Conservation (phyloP, 2,329 filamentous ascomycete species). For the Trichoderma aggressivum region DNA sequence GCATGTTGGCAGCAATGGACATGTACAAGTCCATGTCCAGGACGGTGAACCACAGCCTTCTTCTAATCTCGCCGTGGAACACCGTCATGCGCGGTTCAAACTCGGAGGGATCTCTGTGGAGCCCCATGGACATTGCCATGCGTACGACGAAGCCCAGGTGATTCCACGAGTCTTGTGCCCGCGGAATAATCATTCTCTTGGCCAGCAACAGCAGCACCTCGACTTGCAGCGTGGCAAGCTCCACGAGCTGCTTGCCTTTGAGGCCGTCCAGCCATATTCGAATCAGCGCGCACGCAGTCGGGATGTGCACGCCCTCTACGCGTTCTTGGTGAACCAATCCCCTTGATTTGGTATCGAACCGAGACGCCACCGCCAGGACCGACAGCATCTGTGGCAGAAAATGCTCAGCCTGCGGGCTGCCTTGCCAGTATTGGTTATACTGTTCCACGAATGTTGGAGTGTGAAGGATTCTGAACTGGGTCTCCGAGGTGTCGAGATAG, state of each 20-base stretch:
- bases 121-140: slow-evolving; percentile 58
- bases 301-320: slow-evolving; percentile 53
- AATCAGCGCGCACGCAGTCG: slow-evolving; percentile 54
- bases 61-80: slow-evolving; percentile 51
- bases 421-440: slow-evolving; percentile 52
- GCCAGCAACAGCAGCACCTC: slow-evolving; percentile 53
- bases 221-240: slow-evolving; percentile 52
- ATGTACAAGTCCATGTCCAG: slow-evolving; percentile 56
- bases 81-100: slow-evolving; percentile 47
- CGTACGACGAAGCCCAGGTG: slow-evolving; percentile 54
- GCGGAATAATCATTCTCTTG: slow-evolving; percentile 49
- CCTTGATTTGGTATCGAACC: slow-evolving; percentile 49
- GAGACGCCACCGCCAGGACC: slow-evolving; percentile 51
- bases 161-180: slow-evolving; percentile 51
- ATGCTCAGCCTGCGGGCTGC: slow-evolving; percentile 43
- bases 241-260: slow-evolving; percentile 50
- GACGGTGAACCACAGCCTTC: slow-evolving; percentile 56
- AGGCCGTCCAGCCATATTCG: slow-evolving; percentile 52
- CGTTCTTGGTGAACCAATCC: slow-evolving; percentile 48
- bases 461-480: slow-evolving; percentile 52
- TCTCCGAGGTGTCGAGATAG: slow-evolving; percentile 51
- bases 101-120: slow-evolving; percentile 55
- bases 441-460: slow-evolving; percentile 49
- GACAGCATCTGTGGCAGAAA: slow-evolving; percentile 54
- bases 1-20: slow-evolving; percentile 51